Percentiles rank a stretch among this genome's conserved stretches.
Conservation (phyloP, 306 rosid species). For the Senna tora region DNA sequence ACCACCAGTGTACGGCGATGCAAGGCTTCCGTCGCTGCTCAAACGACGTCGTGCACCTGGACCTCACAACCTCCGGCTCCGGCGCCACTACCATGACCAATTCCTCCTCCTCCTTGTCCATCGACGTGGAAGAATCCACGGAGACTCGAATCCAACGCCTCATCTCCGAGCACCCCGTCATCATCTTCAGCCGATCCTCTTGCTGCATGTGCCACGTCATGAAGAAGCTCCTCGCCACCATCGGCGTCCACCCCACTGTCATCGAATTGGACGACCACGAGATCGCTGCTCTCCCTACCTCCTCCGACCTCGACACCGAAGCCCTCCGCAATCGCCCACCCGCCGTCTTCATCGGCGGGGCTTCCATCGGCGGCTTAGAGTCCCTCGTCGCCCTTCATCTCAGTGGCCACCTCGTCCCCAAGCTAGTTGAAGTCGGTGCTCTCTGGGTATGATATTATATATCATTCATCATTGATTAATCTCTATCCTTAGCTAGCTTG, state of each 20-base stretch:
- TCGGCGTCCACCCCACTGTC: constrained; percentile 95
- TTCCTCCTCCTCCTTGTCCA: constrained; percentile 59
- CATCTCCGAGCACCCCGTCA: constrained; percentile 89
- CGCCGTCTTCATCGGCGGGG: constrained; percentile 82
- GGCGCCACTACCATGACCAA: constrained; percentile 17
- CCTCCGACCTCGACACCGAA: constrained; percentile 18
- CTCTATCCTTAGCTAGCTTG: too few species aligned
- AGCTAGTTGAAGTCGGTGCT: constrained; percentile 85
- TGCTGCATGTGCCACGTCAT: constrained; percentile 99
- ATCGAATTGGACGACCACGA: constrained; percentile 92
- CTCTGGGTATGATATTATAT: constrained; percentile 83
- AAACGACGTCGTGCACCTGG: constrained; percentile 66
- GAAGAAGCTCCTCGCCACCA: constrained; percentile 88
- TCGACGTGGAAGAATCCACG: constrained; percentile 83
- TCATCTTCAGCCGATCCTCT: constrained; percentile 85
- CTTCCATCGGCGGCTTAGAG: constrained; percentile 79
- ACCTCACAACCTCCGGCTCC: constrained; percentile 47
- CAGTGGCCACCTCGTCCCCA: constrained; percentile 88
- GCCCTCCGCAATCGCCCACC: constrained; percentile 52
- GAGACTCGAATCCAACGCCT: constrained; percentile 84
- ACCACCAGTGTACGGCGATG: constrained; percentile 43
- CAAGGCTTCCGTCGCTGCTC: constrained; percentile 80
- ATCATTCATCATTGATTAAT: background rate
- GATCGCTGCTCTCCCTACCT: constrained; percentile 68
- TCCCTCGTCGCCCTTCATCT: constrained; percentile 97